phyloP scores from a whole-genome alignment of 441 rosid species.

The Daphne laureola region DNA sequence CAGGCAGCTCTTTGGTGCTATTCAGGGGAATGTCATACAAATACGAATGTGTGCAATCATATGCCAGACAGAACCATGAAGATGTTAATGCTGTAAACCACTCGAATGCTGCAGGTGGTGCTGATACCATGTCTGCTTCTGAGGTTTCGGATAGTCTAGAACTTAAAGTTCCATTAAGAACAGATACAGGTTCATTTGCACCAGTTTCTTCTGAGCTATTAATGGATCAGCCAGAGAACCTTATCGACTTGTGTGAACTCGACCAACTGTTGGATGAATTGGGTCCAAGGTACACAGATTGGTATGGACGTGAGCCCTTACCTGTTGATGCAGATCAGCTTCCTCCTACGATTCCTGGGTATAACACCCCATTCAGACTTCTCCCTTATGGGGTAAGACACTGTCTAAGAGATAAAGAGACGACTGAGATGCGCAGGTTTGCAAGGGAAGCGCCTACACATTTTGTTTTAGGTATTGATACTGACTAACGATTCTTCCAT shows the following conservation, averaged over 20 bases:
- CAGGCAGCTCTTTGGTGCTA: constrained; percentile 83
- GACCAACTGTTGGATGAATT: constrained; percentile 61
- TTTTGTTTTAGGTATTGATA: constrained; percentile 66
- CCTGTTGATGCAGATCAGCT: constrained; percentile 93
- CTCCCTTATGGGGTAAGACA: constrained; percentile 62
- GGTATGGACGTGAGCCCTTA: constrained; percentile 81
- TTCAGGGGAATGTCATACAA: constrained; percentile 73
- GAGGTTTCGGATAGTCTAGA: constrained; percentile 3
- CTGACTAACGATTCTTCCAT: not conserved
- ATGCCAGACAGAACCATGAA: constrained; percentile 29
- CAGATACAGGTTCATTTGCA: constrained; percentile 12
- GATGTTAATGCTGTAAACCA: constrained; percentile 13
- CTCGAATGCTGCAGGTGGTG: constrained; percentile 5
- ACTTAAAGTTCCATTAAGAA: constrained; percentile 15
- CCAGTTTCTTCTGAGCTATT: constrained; percentile 34
- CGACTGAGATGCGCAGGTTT: constrained; percentile 57
- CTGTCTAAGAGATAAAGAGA: constrained; percentile 46
- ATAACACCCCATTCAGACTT: constrained; percentile 63
- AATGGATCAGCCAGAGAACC: constrained; percentile 46
- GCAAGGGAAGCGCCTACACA: constrained; percentile 76
- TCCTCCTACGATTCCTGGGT: constrained; percentile 59
- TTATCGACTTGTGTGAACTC: constrained; percentile 46
- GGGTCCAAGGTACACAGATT: constrained; percentile 84
- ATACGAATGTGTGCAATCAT: constrained; percentile 59
- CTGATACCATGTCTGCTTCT: constrained; percentile 2